Base-by-base conservation (phyloP, 257 asterid genomes). In the Nicotiana otophora region DNA sequence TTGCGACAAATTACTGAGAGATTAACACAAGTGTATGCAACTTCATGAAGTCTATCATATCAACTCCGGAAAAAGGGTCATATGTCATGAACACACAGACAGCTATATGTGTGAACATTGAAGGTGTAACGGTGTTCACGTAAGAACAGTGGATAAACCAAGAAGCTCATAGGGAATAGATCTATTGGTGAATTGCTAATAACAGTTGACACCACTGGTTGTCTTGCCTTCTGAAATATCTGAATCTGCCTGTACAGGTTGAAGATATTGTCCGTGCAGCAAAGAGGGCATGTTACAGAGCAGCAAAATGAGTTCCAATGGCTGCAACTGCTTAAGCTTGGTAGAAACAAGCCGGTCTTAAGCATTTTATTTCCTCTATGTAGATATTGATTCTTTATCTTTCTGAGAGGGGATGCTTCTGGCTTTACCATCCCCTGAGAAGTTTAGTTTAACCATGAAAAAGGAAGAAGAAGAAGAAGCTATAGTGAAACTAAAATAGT, bases 221-320 rank as follows among this genome's bases (percentile, higher is more conserved):
- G 5, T 15, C 46, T 79, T 60, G 4, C 28, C 34, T 39, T n/a
- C 28, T 63, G 62, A 62, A 62, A 55, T 36, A 26, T 5, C 5
- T 39, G 66, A 16, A 65, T 48, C 55, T n/a, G 15, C 70, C 28
- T 81, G 20, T 30, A 77, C 88, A 89, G 91, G 77, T 89, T n/a
- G 91, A 89, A 57, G 91, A 87, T 76, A 87, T 89, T 30, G 87
- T 87, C 33, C 88, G 85, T n/a, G 91, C 91, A 11, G 91, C 88
- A 36, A 89, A 84, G 82, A 82, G 91, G 81, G 62, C 89, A 9
- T 87, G 91, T 85, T 82, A 89, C 83, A 85, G 90, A 87, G 67
- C 67, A 23, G 31, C 31, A 61, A 61, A 61, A 61, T 79, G 87
- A 66, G 88, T 84, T 78, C 77, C 87, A 60, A 46, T 60, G 82